Evolutionary conservation across 768 basidiomycete species (phyloP).

Genomic region (Vishniacozyma victoriae): DNA sequence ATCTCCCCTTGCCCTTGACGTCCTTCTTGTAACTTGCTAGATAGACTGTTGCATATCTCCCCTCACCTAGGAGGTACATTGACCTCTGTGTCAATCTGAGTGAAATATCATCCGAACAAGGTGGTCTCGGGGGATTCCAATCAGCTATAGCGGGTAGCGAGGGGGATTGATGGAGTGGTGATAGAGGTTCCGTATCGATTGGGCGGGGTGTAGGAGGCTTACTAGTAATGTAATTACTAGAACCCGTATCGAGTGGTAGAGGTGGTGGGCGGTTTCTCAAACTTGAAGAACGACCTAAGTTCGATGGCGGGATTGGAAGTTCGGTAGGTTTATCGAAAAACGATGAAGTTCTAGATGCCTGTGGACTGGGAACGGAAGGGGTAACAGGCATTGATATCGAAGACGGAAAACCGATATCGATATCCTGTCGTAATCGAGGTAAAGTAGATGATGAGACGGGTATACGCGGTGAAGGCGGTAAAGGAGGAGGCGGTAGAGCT

Average conservation of each 20-base stretch:
- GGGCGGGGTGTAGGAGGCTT: neutral
- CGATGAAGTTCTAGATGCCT: conserved; percentile 12
- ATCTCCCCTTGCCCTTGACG: conserved; percentile 5
- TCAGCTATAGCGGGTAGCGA: conserved; percentile 15
- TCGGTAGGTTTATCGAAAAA: conserved; percentile 17
- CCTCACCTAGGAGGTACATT: conserved; percentile 33
- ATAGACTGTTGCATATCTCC: conserved; percentile 37
- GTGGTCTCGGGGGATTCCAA: conserved; percentile 33
- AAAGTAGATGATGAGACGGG: no score
- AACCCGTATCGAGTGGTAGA: neutral
- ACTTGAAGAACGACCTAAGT: conserved; percentile 18
- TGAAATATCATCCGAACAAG: conserved; percentile 23
- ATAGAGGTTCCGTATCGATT: conserved; percentile 20
- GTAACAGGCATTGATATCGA: conserved; percentile 1
- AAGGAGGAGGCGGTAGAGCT: neutral
- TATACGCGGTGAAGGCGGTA: neutral
- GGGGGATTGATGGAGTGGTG: conserved; percentile 35
- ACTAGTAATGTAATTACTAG: neutral
- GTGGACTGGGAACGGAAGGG: conserved; percentile 1
- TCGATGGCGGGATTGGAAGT: conserved; percentile 10
- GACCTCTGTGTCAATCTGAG: conserved; percentile 20
- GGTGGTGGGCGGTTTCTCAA: neutral
- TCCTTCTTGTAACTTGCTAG: conserved; percentile 25
- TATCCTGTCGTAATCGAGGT: neutral
- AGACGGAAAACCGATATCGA: conserved; percentile 2